Evolutionary conservation across 2,329 filamentous ascomycete genomes (phyloP), one percentile per base, ranked within the genome.

Genomic region (Epichloe typhina): DNA sequence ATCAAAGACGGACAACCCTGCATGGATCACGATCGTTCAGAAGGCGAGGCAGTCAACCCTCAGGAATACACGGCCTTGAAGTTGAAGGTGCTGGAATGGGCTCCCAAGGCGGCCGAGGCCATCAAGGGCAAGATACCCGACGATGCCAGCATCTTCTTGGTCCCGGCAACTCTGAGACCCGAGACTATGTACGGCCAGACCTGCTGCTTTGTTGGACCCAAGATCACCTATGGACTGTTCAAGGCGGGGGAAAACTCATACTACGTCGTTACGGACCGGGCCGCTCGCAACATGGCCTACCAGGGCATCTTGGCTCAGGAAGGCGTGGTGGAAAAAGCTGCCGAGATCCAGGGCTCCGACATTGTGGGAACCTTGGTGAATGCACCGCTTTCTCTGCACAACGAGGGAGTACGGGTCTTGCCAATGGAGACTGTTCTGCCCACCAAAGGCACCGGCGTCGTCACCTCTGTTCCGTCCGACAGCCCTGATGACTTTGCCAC

Each of bases 151-250:
- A 84, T 96, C 51, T 97, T 84, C 72, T 85, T 97, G 61, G 81
- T 97, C 12, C 86, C 93, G 12, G 93, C 93, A 15, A 97, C 93
- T 50, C 77, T 98, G 54, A 79, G 93, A 55, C 88, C 93, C 2
- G 93, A 98, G 74, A 98, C 93, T 37, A 97, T 98, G 91, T 98
- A 97, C 65, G 94, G 94, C 40, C 93, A 97, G 69, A 94, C 83
- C 4, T 94, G 88, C 71, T 95, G 90, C 66, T 98, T 97, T 60
- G 88, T 98, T 46, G 88, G 89, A 3, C 91, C 93, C 9, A 86
- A 85, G 63, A 85, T 97, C 62, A 80, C 76, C 43, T 98, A 98
- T 62, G 91, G 91, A 47, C 72, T 98, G 55, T 96, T 88, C 76
- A 86, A 88, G 67, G 80, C 82, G 50, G 79, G 77, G 21, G 78